Base-by-base conservation (phyloP, 129 eudicot genomes). In the Erigeron canadensis region DNA sequence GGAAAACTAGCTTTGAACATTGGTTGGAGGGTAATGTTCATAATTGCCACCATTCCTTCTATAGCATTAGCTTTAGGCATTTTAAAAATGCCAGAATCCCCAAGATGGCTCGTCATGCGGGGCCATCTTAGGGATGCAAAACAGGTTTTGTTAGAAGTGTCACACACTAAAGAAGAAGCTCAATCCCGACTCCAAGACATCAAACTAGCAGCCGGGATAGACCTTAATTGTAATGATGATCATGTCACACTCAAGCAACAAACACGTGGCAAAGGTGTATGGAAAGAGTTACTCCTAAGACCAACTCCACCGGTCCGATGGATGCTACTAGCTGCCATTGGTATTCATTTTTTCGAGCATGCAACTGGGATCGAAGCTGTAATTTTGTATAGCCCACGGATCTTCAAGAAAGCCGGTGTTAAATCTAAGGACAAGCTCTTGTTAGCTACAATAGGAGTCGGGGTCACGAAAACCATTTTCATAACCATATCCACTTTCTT, bases 311-410 rank as follows among this genome's bases (percentile, higher is more conserved):
- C 83, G 0, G 93, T 88, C 51, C 88, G 96, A 1, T 72, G 95
- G 87, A 80, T 89, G 51, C 66, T 92, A 15, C 43, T 92, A 28
- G 96, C 91, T 0, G 90, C 86, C 0, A 51, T 92, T 15, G 98
- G 96, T 1, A 81, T 92, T 17, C 96, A 92, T 81, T 89, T 92
- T 80, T 92, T 92, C 59, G 88, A 92, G 77, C 98, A 92, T 1
- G 95, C 96, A 8, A 80, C 88, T 0, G 96, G 98, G 4, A 86
- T 83, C 11, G 95, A 89, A 60, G 96, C 98, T 0, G 91, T 92
- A 1, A 76, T 92, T 41, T 63, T 92, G 15, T 92, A 89, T 64
- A 63, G 95, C 65, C 96, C 96, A 8, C 72, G 82, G 13, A 87
- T 89, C 8, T 92, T 92, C 76, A 82, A 69, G 65, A 77, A 72